Evolutionary conservation across 2,329 filamentous ascomycete genomes (phyloP).

Genomic region (Arthrobotrys entomopaga): DNA sequence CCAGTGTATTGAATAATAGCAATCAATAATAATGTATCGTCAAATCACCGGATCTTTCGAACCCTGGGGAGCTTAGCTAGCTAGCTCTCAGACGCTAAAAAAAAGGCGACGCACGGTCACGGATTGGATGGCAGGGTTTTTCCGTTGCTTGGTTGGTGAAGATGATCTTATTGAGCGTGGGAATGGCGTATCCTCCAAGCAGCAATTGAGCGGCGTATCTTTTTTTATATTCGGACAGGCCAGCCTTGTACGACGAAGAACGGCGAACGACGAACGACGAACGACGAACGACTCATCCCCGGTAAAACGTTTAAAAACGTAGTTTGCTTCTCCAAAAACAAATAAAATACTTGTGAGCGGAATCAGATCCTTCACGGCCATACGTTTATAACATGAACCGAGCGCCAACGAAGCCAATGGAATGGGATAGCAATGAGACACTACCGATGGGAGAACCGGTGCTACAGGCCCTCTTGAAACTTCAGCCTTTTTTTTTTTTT

Average conservation of each 20-base stretch:
- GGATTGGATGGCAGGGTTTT: constrained; percentile 36
- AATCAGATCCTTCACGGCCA: constrained; percentile 31
- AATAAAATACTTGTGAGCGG: constrained; percentile 20
- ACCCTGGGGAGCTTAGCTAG: constrained; percentile 10
- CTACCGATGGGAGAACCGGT: neutral
- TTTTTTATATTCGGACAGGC: constrained; percentile 25
- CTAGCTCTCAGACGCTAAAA: constrained; percentile 14
- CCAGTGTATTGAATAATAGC: neutral
- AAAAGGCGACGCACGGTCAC: constrained; percentile 21
- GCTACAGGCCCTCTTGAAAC: no score
- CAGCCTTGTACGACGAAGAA: neutral
- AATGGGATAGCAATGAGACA: constrained; percentile 11
- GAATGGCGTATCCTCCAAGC: constrained; percentile 28
- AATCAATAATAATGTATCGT: constrained; percentile 19
- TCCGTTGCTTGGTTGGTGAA: constrained; percentile 12
- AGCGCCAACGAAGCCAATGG: constrained; percentile 8
- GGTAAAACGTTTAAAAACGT: no score
- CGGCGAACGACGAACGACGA: no score
- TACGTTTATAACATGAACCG: constrained; percentile 10
- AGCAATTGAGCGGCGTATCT: constrained; percentile 32
- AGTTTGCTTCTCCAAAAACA: no score
- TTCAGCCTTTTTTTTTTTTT: no score
- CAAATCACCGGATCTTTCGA: constrained; percentile 24
- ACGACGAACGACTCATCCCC: no score
- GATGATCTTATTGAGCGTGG: constrained; percentile 32